Base-by-base conservation (phyloP, 257 asterid species). In the Knoxia roxburghii region DNA sequence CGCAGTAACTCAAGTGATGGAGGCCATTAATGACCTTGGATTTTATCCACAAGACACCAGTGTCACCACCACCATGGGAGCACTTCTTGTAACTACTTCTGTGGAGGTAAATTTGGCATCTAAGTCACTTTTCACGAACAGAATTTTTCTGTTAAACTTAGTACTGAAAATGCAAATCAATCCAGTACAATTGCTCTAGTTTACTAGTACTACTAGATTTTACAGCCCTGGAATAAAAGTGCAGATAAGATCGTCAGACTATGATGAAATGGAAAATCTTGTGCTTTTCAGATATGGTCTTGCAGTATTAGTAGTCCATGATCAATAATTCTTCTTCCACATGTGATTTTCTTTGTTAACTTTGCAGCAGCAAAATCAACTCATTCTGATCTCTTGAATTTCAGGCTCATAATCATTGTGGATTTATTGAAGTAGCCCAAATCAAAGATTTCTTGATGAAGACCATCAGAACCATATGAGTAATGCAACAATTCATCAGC, bases 11-110 rank as follows among this genome's bases (percentile, higher is more conserved):
- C 83, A 79, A 73, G 24, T 91, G 52, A 81, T 89, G 76, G 95
- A 91, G 74, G 89, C 95, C 72, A 80, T 89, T 76, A 77, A 48
- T 65, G 72, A 56, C 48, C 79, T 91, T 15, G 95, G 91, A 58
- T 79, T 85, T 68, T 80, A 83, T 60, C 77, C 80, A 52, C 86
- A 70, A 46, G 87, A 89, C 43, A 81, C 83, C 23, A 82, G 86
- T 79, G 78, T 81, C 26, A 87, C 95, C 4, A 76, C 87, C n/a
- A 67, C 81, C 7, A 75, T 51, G 70, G 94, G 94, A 51, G 85
- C 86, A 49, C 76, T 91, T 76, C 90, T 89, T 46, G 77, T 91
- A 32, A 83, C 90, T 76, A 60, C 84, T 27, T 78, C 78, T 17
- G 80, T 79, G 2, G 89, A 89, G 95, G 96, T 86, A 78, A 35